These are phyloP conservation scores for Porcisia hertigi DNA, from an alignment of 208 protist species.

Conservation along the genomic window DNA sequence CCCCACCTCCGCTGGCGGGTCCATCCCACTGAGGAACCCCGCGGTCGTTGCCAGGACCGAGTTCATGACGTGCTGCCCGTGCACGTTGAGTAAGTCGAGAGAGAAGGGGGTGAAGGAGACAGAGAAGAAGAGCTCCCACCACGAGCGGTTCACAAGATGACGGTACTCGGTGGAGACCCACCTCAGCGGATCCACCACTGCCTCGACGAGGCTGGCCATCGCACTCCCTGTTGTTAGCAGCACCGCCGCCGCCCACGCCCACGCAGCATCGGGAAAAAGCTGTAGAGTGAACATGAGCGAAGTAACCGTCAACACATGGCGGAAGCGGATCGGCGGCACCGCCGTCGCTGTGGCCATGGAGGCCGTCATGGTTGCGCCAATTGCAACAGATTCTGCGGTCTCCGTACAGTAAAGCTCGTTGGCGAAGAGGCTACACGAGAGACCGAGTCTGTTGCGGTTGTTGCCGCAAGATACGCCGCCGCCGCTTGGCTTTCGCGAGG, in stretches of 20 bases:
- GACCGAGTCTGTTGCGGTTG: neutral
- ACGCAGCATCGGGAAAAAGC: neutral
- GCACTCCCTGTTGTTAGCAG: conserved; percentile 8
- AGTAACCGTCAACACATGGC: conserved; percentile 2
- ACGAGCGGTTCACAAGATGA: conserved; percentile 12
- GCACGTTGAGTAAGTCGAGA: conserved; percentile 18
- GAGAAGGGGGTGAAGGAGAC: conserved; percentile 6
- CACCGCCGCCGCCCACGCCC: conserved; percentile 20
- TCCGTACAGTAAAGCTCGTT: neutral
- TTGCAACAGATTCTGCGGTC: neutral
- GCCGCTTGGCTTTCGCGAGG: neutral
- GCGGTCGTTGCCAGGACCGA: neutral
- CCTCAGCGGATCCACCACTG: conserved; percentile 6
- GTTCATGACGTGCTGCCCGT: conserved; percentile 11
- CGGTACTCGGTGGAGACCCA: conserved; percentile 25
- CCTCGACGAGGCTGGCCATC: conserved; percentile 8
- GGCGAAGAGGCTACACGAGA: neutral
- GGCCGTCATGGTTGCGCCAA: neutral
- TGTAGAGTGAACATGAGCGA: neutral
- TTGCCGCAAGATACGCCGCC: no score
- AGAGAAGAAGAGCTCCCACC: conserved; percentile 26
- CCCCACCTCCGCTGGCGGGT: neutral
- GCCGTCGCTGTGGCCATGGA: neutral
- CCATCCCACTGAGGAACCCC: neutral
- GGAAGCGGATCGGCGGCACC: neutral